Evolutionary conservation across 441 rosid genomes (phyloP).

Genomic region (Bocquillonia castaneifolia): DNA sequence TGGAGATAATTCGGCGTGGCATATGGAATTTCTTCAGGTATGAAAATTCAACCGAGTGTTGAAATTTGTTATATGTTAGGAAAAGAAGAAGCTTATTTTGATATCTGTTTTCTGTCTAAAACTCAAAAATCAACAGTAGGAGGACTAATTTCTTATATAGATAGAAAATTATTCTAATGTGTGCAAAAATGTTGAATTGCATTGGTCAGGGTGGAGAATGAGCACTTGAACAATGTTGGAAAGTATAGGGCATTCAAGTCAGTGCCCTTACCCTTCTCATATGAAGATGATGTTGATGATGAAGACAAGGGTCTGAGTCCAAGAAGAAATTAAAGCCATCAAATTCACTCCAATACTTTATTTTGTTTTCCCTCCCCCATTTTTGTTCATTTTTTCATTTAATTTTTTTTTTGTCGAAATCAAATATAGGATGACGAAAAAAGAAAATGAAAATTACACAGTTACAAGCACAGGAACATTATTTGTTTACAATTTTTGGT

Average conservation of each 20-base stretch:
- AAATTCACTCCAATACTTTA: neutral
- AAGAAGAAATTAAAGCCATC: neutral
- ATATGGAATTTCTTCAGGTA: constrained; percentile 94
- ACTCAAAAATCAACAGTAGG: neutral
- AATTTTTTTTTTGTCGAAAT: neutral
- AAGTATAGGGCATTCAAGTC: constrained; percentile 75
- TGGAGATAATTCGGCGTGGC: constrained; percentile 84
- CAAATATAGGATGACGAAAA: neutral
- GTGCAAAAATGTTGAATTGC: constrained; percentile 1
- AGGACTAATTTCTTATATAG: neutral
- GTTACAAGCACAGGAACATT: neutral
- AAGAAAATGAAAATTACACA: neutral
- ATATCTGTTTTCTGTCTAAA: neutral
- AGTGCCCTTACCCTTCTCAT: constrained; percentile 66
- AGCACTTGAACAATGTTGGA: constrained; percentile 86
- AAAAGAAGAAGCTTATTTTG: no score
- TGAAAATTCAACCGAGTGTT: neutral
- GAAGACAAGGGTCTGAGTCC: constrained; percentile 31
- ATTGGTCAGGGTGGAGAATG: constrained; percentile 74
- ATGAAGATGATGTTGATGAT: constrained; percentile 28
- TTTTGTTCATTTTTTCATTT: neutral
- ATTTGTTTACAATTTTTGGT: no score
- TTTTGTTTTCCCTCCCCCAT: neutral
- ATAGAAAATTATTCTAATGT: neutral
- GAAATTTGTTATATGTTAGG: no score